Percentiles rank a stretch among this genome's conserved stretches.
Conservation (phyloP, 192 early-diverging fungal species). For the Powellomyces hirtus region DNA sequence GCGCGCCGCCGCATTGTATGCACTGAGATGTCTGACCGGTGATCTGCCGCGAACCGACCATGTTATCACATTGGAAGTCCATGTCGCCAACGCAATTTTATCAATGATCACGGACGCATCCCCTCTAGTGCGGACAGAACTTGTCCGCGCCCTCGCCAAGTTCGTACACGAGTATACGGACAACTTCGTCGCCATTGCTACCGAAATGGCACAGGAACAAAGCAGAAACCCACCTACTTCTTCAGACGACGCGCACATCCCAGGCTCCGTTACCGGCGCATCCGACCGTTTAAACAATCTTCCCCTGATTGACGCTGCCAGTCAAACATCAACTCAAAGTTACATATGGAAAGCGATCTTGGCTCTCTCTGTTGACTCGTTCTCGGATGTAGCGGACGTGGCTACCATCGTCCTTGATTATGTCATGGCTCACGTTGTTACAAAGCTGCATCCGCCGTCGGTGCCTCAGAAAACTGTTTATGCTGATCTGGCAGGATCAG, state of each 20-base stretch:
- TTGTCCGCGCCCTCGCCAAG: slow-evolving; percentile 72
- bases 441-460: background rate
- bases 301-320: slow-evolving; percentile 13
- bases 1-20: slow-evolving; percentile 77
- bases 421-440: background rate
- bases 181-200: slow-evolving; percentile 65
- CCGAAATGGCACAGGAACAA: slow-evolving; percentile 52
- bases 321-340: slow-evolving; percentile 54
- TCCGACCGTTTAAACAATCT: background rate
- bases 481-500: too few species aligned
- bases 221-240: background rate
- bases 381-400: slow-evolving; percentile 64
- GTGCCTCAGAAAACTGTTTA: too few species aligned
- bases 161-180: slow-evolving; percentile 68
- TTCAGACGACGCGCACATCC: background rate
- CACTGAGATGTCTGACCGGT: slow-evolving; percentile 75
- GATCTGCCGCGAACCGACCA: slow-evolving; percentile 67
- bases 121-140: slow-evolving; percentile 86
- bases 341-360: slow-evolving; percentile 83
- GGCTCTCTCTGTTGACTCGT: slow-evolving; percentile 77
- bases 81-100: slow-evolving; percentile 66
- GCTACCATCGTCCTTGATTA: slow-evolving; percentile 75
- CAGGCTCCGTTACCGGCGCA: slow-evolving; percentile 2
- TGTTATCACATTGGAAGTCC: slow-evolving; percentile 57
- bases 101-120: slow-evolving; percentile 75